These are phyloP conservation scores for Zasmidium angulare DNA, from an alignment of 2,329 filamentous ascomycete species.

Conservation along the genomic window DNA sequence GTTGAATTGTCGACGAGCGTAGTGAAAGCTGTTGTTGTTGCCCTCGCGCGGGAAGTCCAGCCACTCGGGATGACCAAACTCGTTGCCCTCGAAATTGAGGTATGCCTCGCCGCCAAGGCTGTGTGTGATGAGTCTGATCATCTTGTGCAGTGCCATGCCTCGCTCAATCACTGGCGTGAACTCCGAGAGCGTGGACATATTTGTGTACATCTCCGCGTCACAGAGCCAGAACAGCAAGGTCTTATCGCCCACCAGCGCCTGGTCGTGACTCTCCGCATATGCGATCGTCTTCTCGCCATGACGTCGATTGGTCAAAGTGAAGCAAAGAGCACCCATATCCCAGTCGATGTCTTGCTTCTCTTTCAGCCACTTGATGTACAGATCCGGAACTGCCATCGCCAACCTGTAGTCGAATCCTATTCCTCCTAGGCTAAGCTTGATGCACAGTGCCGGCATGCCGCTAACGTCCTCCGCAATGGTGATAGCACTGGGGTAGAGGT, in stretches of 20 bases:
- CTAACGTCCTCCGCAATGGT: slow-evolving; percentile 97
- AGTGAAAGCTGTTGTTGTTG: slow-evolving; percentile 41
- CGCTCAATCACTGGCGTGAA: slow-evolving; percentile 86
- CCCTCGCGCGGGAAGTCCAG: slow-evolving; percentile 95
- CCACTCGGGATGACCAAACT: slow-evolving; percentile 98
- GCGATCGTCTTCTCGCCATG: slow-evolving; percentile 98
- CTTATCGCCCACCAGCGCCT: slow-evolving; percentile 98
- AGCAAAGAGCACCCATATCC: slow-evolving; percentile 83
- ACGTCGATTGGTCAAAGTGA: slow-evolving; percentile 86
- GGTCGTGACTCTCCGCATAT: slow-evolving; percentile 95
- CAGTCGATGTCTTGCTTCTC: slow-evolving; percentile 87
- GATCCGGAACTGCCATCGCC: slow-evolving; percentile 95
- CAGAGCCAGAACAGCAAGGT: slow-evolving; percentile 97
- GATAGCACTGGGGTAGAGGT: slow-evolving; percentile 82
- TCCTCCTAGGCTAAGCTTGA: slow-evolving; percentile 81
- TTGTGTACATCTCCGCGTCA: slow-evolving; percentile 94
- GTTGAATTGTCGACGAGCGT: slow-evolving; percentile 79
- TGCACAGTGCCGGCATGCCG: slow-evolving; percentile 94
- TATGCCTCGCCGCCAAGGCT: slow-evolving; percentile 91
- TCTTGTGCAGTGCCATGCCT: slow-evolving; percentile 91
- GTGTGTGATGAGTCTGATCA: slow-evolving; percentile 94
- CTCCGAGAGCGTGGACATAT: slow-evolving; percentile 87
- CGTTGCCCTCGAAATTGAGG: slow-evolving; percentile 97
- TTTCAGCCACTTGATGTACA: slow-evolving; percentile 99
- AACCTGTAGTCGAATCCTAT: slow-evolving; percentile 97